phyloP scores from a whole-genome alignment of 495 filamentous ascomycete species.

The Rusavskia elegans region DNA sequence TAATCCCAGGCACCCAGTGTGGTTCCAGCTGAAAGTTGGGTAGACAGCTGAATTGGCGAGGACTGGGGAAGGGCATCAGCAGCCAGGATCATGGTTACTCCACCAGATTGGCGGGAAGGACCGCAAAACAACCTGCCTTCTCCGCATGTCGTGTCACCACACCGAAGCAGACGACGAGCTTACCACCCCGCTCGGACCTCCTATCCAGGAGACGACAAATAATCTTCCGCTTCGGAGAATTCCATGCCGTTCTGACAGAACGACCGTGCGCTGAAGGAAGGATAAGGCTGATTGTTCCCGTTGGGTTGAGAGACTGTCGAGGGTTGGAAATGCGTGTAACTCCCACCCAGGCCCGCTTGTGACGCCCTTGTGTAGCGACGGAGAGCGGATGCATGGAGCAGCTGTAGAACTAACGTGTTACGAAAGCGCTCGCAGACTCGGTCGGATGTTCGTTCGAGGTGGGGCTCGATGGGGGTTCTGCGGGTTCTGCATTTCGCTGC shows the following conservation, averaged over 20 bases:
- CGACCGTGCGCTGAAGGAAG: not conserved
- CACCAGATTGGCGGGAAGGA: not conserved
- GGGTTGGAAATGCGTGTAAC: too few relatives aligned
- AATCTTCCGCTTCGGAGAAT: constrained; percentile 1
- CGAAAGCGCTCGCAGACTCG: not conserved
- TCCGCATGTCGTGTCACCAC: not conserved
- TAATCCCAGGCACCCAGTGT: not conserved
- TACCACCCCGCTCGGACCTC: not conserved
- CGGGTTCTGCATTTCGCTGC: not conserved
- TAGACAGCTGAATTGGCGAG: too few relatives aligned
- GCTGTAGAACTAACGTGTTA: not conserved
- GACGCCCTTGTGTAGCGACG: too few relatives aligned
- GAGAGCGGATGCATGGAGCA: too few relatives aligned
- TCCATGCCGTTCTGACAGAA: not conserved
- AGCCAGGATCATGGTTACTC: too few relatives aligned
- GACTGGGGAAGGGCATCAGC: too few relatives aligned
- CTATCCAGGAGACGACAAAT: not conserved
- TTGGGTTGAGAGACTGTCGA: not conserved
- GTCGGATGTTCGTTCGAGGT: not conserved
- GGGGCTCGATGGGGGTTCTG: not conserved
- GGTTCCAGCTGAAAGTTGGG: not conserved
- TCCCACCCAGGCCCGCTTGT: too few relatives aligned
- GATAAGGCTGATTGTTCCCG: not conserved
- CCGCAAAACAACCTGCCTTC: not conserved
- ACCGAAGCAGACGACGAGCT: not conserved